Evolutionary conservation across 345 rosid genomes (phyloP).

Genomic region (Populus pruinosa): DNA sequence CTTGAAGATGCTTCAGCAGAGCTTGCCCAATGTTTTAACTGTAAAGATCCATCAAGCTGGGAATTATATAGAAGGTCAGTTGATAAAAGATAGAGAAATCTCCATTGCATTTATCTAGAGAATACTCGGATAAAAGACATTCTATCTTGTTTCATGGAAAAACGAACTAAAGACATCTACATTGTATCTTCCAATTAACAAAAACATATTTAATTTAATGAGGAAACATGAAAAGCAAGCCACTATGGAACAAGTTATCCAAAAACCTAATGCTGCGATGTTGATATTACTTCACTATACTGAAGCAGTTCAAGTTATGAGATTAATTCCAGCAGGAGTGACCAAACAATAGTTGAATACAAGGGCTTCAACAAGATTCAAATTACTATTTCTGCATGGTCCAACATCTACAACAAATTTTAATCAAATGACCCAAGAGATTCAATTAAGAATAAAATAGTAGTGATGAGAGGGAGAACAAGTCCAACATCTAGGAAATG

Average conservation of each 20-base stretch:
- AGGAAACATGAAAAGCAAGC: not conserved
- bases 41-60: conserved; percentile 35
- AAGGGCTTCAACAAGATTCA: not conserved
- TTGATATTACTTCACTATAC: not conserved
- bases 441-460: not conserved
- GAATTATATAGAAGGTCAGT: conserved; percentile 10
- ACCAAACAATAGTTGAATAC: not conserved
- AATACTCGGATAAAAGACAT: not conserved
- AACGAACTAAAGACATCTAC: not conserved
- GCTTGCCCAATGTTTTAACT: conserved; percentile 27
- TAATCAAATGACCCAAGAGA: not conserved
- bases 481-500: not conserved
- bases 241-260: not conserved
- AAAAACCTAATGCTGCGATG: not conserved
- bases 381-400: not conserved
- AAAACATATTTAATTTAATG: not conserved
- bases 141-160: not conserved
- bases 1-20: conserved; percentile 38
- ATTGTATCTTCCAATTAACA: too few species aligned
- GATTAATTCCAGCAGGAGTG: not conserved
- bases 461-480: not conserved
- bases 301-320: not conserved
- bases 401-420: not conserved
- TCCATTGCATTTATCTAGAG: not conserved
- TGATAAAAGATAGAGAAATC: not conserved